Base-by-base conservation (phyloP, 805 yeast genomes). In the Pichia manshurica region DNA sequence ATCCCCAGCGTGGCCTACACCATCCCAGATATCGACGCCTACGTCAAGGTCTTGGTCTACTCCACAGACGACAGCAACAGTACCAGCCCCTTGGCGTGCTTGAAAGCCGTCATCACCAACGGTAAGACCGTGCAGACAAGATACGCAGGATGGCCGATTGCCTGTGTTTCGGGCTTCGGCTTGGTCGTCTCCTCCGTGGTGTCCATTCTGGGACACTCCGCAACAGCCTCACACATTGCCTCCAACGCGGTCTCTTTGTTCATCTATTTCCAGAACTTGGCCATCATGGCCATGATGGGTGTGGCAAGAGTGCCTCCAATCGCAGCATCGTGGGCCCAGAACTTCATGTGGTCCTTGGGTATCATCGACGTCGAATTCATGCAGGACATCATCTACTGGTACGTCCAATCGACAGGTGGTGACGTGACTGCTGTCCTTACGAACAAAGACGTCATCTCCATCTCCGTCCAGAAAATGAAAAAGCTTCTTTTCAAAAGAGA, bases 171-270 rank as follows among this genome's bases (percentile, higher is more conserved):
- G 3, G 95, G 96, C 42, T 64, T 87, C 39, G 98, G 98, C 51
- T 77, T 93, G 42, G 64, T 89, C 40, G 84, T 95, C 4, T 86
- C 97, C 1, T 96, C 96, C 21, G 76, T 88, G 47, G 81, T 88
- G 32, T 87, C 96, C 0, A 81, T 89, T 36, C 74, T 84, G 54
- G 97, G 98, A 10, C 93, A 90, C 63, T 82, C 93, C 17, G 80
- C 82, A 51, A 91, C 97, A 1, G 96, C 99, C 2, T 90, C 96
- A 3, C 98, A 93, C 63, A 89, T 93, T 61, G 96, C 97, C n/a
- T 85, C 96, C 17, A 93, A 93, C 69, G 84, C 96, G 16, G 83
- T 91, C 62, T 87, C 97, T 1, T 72, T 93, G 52, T 93, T 93
- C 67, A 81, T 89, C 46, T 93, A 93, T 67, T 93, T 91, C 78